phyloP scores from a whole-genome alignment of 2,329 filamentous ascomycete species.

The Clonostachys sp. region DNA sequence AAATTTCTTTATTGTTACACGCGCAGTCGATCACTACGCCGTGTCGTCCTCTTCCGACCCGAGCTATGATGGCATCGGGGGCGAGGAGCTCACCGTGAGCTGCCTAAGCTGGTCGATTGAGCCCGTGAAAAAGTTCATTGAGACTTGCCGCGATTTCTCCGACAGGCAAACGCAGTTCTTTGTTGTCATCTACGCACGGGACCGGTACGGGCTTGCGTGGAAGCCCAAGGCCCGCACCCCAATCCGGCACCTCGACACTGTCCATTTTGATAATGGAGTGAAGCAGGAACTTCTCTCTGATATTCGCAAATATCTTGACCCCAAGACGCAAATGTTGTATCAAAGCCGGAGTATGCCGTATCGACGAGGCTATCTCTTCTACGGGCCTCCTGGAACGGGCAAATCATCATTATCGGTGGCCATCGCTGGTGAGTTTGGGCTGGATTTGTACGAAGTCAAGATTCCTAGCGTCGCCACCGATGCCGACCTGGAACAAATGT shows the following conservation, averaged over 20 bases:
- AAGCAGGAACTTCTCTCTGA: conserved; percentile 44
- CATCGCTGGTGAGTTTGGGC: conserved; percentile 42
- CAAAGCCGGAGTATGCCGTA: conserved; percentile 47
- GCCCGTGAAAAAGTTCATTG: conserved; percentile 39
- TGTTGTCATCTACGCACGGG: conserved; percentile 40
- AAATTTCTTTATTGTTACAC: conserved; percentile 36
- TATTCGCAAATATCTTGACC: conserved; percentile 46
- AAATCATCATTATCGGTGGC: conserved; percentile 53
- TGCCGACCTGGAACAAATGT: conserved; percentile 43
- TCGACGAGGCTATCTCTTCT: conserved; percentile 54
- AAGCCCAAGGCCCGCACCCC: conserved; percentile 42
- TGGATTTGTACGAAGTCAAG: conserved; percentile 44
- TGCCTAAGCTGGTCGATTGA: conserved; percentile 45
- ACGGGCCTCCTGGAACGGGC: conserved; percentile 58
- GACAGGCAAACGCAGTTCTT: conserved; percentile 43
- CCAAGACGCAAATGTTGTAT: conserved; percentile 50
- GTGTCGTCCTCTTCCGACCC: conserved; percentile 27
- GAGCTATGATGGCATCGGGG: conserved; percentile 37
- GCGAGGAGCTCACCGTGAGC: conserved; percentile 40
- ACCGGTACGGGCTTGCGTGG: conserved; percentile 41
- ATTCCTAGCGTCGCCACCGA: conserved; percentile 44
- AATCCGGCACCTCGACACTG: conserved; percentile 42
- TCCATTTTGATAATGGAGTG: conserved; percentile 39
- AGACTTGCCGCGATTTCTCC: conserved; percentile 39
- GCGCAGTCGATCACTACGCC: conserved; percentile 30